Evolutionary conservation across 352 stramenopile species (phyloP).

Genomic region (Globisporangium takayamanum): DNA sequence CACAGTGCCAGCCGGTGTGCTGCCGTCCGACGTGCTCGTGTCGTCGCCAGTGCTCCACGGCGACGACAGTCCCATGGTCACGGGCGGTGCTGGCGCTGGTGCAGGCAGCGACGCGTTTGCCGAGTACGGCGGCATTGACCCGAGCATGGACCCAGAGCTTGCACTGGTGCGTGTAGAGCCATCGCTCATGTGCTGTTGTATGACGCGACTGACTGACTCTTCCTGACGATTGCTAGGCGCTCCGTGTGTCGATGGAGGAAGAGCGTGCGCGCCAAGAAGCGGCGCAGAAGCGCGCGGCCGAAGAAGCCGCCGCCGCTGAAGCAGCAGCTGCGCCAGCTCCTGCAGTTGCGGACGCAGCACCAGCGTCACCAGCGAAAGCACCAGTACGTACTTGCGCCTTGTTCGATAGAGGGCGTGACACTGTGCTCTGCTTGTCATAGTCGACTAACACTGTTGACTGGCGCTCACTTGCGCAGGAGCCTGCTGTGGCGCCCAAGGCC

Average conservation of each 20-base stretch:
- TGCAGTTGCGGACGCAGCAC: constrained; percentile 22
- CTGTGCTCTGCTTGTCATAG: too few relatives aligned
- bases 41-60: constrained; percentile 92
- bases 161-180: constrained; percentile 80
- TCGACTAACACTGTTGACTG: background rate
- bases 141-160: constrained; percentile 98
- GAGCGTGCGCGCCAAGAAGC: constrained; percentile 94
- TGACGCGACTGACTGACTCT: background rate
- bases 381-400: background rate
- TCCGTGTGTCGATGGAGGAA: constrained; percentile 99
- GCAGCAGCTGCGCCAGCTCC: constrained; percentile 21
- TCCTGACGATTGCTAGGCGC: constrained; percentile 29
- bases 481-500: constrained; percentile 8
- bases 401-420: background rate
- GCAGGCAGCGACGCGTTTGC: constrained; percentile 74
- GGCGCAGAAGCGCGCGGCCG: constrained; percentile 85
- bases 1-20: constrained; percentile 92
- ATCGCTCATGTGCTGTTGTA: background rate
- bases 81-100: constrained; percentile 20
- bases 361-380: constrained; percentile 14
- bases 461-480: background rate
- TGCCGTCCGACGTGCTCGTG: constrained; percentile 97
- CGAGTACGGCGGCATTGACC: constrained; percentile 96
- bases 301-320: constrained; percentile 43
- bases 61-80: constrained; percentile 64